phyloP scores from a whole-genome alignment of 2,329 filamentous ascomycete species.

The Periconia sp. region DNA sequence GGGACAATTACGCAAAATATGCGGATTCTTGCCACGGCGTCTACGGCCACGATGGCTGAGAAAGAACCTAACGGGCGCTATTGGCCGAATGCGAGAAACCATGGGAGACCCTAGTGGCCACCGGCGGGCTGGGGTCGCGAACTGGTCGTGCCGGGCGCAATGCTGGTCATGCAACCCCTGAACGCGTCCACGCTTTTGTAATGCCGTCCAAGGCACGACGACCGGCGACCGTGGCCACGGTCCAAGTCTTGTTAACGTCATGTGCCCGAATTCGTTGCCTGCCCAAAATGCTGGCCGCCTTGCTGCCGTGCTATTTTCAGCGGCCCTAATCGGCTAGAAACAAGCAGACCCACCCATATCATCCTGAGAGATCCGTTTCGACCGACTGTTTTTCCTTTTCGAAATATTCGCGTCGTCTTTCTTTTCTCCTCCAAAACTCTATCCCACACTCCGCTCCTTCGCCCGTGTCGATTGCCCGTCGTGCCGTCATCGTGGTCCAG shows the following conservation, averaged over 20 bases:
- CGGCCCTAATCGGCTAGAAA: slow-evolving; percentile 20
- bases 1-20: slow-evolving; percentile 14
- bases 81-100: slow-evolving; percentile 24
- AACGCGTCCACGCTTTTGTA: slow-evolving; percentile 18
- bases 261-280: slow-evolving; percentile 32
- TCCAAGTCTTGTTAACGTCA: slow-evolving; percentile 40
- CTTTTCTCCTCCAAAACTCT: slow-evolving; percentile 11
- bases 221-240: slow-evolving; percentile 26
- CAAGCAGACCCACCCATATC: slow-evolving; percentile 34
- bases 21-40: slow-evolving; percentile 31
- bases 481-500: not conserved
- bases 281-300: too few relatives aligned
- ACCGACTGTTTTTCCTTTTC: slow-evolving; percentile 30
- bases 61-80: slow-evolving; percentile 6
- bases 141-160: slow-evolving; percentile 26
- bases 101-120: slow-evolving; percentile 27
- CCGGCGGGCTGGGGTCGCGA: slow-evolving; percentile 27
- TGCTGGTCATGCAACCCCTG: slow-evolving; percentile 30
- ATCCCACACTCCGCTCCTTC: slow-evolving; percentile 17
- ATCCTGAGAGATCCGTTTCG: slow-evolving; percentile 31
- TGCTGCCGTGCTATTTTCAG: slow-evolving; percentile 32
- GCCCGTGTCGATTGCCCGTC: not conserved
- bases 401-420: slow-evolving; percentile 12
- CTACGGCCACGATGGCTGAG: slow-evolving; percentile 15
- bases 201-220: slow-evolving; percentile 34